A percentile compares a stretch with the other conserved stretches of the same genome.
phyloP scores from a whole-genome alignment of 2,329 filamentous ascomycete species.

The Apiospora aurea region DNA sequence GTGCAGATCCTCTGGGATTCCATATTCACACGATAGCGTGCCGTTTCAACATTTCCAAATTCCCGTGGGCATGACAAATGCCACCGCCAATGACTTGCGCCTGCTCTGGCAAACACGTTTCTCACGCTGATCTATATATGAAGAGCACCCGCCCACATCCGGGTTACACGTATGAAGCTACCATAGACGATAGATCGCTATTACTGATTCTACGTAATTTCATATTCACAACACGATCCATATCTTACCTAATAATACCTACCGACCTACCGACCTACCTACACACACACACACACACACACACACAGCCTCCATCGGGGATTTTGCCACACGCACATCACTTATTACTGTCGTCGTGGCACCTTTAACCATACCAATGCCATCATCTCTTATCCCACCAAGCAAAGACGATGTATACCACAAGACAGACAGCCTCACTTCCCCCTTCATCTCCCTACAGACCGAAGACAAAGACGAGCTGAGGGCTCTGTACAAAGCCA shows the following conservation, averaged over 20 bases:
- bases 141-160: background rate
- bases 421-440: background rate
- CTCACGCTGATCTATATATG: slow-evolving; percentile 11
- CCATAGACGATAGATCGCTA: background rate
- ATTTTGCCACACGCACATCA: background rate
- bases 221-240: background rate
- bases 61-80: slow-evolving; percentile 8
- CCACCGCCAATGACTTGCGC: background rate
- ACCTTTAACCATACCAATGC: slow-evolving; percentile 11
- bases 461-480: slow-evolving; percentile 8
- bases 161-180: background rate
- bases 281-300: background rate
- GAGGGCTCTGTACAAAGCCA: slow-evolving; percentile 6
- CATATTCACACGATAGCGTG: slow-evolving; percentile 4
- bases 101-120: background rate
- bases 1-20: slow-evolving; percentile 3
- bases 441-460: background rate
- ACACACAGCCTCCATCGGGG: background rate
- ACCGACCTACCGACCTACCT: background rate
- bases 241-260: background rate
- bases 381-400: slow-evolving; percentile 9
- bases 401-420: background rate
- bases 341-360: background rate
- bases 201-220: background rate
- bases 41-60: slow-evolving; percentile 21